These are phyloP conservation scores for Zoysia matrella DNA, from an alignment of 202 grass and related monocot species.

Conservation along the genomic window DNA sequence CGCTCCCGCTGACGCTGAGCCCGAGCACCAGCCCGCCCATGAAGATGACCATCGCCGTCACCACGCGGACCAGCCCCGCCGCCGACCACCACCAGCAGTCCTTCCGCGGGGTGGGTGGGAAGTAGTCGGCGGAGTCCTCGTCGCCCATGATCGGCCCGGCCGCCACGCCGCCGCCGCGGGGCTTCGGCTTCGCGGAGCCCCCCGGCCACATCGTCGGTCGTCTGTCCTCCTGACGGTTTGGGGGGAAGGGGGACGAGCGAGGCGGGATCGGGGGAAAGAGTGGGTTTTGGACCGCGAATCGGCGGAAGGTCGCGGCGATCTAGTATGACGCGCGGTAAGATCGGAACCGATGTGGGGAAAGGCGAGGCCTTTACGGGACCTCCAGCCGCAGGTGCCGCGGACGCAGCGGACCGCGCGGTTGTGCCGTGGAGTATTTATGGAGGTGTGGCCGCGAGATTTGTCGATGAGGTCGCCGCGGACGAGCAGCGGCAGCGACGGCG, in stretches of 20 bases:
- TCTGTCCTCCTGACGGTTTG: too few species aligned
- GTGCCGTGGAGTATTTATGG: slow-evolving; percentile 8
- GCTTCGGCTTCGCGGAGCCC: slow-evolving; percentile 47
- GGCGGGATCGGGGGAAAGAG: not conserved
- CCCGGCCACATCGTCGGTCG: slow-evolving; percentile 12
- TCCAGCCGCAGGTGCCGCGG: not conserved
- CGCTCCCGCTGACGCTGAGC: slow-evolving; percentile 65
- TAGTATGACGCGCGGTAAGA: too few species aligned
- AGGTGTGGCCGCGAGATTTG: not conserved
- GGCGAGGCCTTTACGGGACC: too few species aligned
- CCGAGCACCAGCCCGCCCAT: slow-evolving; percentile 88
- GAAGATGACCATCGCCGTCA: slow-evolving; percentile 70
- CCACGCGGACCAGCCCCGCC: slow-evolving; percentile 46
- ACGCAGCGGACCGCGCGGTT: not conserved
- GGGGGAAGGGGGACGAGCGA: not conserved
- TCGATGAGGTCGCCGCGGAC: slow-evolving; percentile 20
- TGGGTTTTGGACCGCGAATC: too few species aligned
- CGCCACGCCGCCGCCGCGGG: slow-evolving; percentile 12
- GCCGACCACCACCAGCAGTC: slow-evolving; percentile 31
- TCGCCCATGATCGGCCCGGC: not conserved
- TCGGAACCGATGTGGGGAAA: too few species aligned
- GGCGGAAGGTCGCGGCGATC: too few species aligned
- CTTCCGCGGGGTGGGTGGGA: slow-evolving; percentile 63
- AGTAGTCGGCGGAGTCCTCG: slow-evolving; percentile 58
- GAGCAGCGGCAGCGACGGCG: not conserved